Evolutionary conservation across 2,329 filamentous ascomycete species (phyloP), one percentile per base, ranked within the genome.

Genomic region (Verticillium isaacii): DNA sequence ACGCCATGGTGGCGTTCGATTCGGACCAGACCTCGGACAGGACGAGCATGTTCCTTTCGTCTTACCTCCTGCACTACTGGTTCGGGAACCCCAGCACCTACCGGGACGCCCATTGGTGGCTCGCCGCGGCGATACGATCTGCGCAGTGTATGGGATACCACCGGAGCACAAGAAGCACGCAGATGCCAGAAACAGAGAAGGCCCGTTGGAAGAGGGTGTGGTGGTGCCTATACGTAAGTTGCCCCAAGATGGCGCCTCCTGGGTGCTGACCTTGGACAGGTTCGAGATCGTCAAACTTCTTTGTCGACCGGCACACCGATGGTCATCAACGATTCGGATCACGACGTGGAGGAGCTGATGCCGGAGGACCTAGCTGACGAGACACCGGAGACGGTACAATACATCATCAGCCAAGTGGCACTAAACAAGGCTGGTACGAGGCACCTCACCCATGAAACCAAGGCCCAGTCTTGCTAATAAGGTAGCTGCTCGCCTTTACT

Each of bases 281-380:
- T 64, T 32, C 57, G 62, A 41, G 62, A 64, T 23, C 25, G 60
- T 1, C 62, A 64, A 36, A 62, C 50, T 29, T 60, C 62, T 5
- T 25, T 64, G 23, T 60, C 62, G n/a, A 60, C 56, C 11, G 62
- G 62, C 32, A 56, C 56, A 1, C 62, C 62, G 4, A 64, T 60
- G 57, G 34, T 62, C 8, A 62, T 64, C 23, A 64, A 64, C 34
- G 62, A 64, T 32, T n/a, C 39, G 9, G 62, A 64, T 15, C 56
- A 60, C 23, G 60, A 64, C 11, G 60, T 64, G 2, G 62, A 64
- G 39, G 62, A 62, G 55, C 57, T 60, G 3, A 34, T 60, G 14
- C 36, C 56, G 55, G 60, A 64, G 15, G 62, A 64, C 29, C 39
- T 64, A 2, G 39, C 58, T 5, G 62, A 60, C 32, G 62, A 64